Conservation (phyloP, 1,139 yeast genomes). For the Pichia sp. region DNA sequence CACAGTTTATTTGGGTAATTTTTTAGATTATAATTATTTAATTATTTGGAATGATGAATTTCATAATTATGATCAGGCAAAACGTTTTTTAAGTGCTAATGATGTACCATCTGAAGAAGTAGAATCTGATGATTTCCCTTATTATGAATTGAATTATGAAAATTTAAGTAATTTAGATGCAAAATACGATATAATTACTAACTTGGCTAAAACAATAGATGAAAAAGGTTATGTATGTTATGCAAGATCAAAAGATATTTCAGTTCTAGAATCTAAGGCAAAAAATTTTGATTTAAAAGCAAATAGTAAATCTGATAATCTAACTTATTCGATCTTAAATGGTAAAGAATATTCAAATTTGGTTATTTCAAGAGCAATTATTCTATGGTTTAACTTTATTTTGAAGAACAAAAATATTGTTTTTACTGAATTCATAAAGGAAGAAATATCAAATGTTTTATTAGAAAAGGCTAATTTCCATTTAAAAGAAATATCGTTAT, state of each 20-base stretch:
- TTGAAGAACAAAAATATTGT: constrained; percentile 12
- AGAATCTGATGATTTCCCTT: constrained; percentile 9
- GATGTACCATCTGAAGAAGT: not conserved
- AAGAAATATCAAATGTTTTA: constrained; percentile 12
- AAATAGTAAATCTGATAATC: not conserved
- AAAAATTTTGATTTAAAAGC: constrained; percentile 2
- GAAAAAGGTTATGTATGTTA: constrained; percentile 8
- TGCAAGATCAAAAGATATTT: constrained; percentile 9
- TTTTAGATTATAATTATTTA: constrained; percentile 29
- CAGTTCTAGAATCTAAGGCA: not conserved
- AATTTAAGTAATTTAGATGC: constrained; percentile 2
- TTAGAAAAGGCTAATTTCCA: constrained; percentile 13
- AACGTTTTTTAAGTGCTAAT: constrained; percentile 34
- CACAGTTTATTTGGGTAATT: constrained; percentile 16
- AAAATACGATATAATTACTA: constrained; percentile 3
- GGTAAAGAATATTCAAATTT: constrained; percentile 8
- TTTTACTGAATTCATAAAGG: constrained; percentile 14
- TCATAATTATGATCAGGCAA: constrained; percentile 51
- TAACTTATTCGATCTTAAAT: constrained; percentile 4
- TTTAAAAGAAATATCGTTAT: constrained; percentile 1
- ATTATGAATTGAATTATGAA: constrained; percentile 4
- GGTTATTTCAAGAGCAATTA: constrained; percentile 5
- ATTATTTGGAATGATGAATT: constrained; percentile 71
- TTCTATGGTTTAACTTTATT: constrained; percentile 15
- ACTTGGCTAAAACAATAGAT: constrained; percentile 10